Percentiles rank a stretch among this genome's conserved stretches.
Evolutionary conservation across 495 filamentous ascomycete species (phyloP).

Genomic region (Hypomontagnella monticulosa): DNA sequence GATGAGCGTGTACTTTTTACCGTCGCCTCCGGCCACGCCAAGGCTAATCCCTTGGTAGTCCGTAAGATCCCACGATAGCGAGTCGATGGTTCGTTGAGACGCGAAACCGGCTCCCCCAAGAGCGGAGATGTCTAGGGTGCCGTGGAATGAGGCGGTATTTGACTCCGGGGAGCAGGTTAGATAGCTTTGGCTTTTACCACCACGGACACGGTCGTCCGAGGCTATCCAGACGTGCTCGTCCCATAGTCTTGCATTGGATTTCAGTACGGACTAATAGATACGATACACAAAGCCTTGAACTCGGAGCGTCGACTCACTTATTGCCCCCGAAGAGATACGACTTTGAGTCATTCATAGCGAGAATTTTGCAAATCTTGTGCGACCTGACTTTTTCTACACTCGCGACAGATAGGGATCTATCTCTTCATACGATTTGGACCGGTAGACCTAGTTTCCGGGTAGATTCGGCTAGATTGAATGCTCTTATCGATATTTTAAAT

Average conservation of each 20-base stretch:
- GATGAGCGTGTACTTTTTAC: conserved; percentile 74
- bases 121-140: conserved; percentile 74
- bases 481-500: too few species aligned
- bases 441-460: too few species aligned
- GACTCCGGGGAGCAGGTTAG: conserved; percentile 48
- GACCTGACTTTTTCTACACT: too few species aligned
- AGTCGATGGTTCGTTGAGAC: conserved; percentile 71
- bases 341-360: conserved; percentile 4
- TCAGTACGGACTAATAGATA: neutral
- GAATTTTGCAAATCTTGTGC: too few species aligned
- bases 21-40: conserved; percentile 36
- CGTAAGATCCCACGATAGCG: conserved; percentile 64
- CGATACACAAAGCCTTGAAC: neutral
- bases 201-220: conserved; percentile 78
- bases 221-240: conserved; percentile 66
- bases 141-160: conserved; percentile 64
- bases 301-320: conserved; percentile 47
- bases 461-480: too few species aligned
- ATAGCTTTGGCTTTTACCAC: conserved; percentile 70
- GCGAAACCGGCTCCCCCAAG: conserved; percentile 88
- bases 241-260: conserved; percentile 63
- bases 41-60: conserved; percentile 61
- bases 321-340: conserved; percentile 59
- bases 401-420: too few species aligned
- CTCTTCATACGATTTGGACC: too few species aligned